Conservation (phyloP, 768 basidiomycete species). For the Kwoniella dendrophila region DNA sequence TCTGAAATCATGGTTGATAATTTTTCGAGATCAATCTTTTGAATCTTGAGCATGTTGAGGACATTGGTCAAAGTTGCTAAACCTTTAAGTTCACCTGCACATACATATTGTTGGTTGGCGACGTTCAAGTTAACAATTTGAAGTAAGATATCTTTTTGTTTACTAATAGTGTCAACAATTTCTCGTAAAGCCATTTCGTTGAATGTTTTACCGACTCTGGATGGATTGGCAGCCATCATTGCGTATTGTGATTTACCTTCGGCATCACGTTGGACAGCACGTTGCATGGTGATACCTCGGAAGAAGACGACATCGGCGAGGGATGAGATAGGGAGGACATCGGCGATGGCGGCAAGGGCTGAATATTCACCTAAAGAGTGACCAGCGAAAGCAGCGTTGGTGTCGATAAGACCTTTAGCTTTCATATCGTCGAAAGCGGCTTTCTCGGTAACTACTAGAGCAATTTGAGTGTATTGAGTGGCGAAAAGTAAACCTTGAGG, state of each 20-base stretch:
- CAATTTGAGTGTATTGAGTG: slow-evolving; percentile 98
- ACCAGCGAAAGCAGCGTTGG: slow-evolving; percentile 89
- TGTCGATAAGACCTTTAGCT: slow-evolving; percentile 90
- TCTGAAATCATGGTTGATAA: slow-evolving; percentile 82
- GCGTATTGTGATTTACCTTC: slow-evolving; percentile 93
- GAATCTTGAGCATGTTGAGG: slow-evolving; percentile 90
- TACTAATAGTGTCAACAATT: slow-evolving; percentile 87
- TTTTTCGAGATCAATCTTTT: slow-evolving; percentile 87
- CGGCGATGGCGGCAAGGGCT: slow-evolving; percentile 94
- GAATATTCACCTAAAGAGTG: slow-evolving; percentile 99
- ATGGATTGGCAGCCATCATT: slow-evolving; percentile 99
- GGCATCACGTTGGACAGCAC: slow-evolving; percentile 93
- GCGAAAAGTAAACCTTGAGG: slow-evolving; percentile 93
- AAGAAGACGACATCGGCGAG: slow-evolving; percentile 99
- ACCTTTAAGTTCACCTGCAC: slow-evolving; percentile 91
- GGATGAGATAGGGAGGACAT: slow-evolving; percentile 90
- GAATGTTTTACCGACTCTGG: slow-evolving; percentile 90
- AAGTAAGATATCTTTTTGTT: slow-evolving; percentile 74
- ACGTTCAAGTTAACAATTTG: slow-evolving; percentile 90
- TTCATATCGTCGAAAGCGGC: slow-evolving; percentile 99
- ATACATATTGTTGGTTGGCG: slow-evolving; percentile 99
- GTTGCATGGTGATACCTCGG: slow-evolving; percentile 99
- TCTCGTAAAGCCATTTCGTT: slow-evolving; percentile 94
- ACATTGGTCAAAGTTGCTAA: slow-evolving; percentile 94
- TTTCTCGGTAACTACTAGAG: slow-evolving; percentile 96